Conservation (phyloP, 352 stramenopile genomes). For the Globisporangium cylindrosporum region DNA sequence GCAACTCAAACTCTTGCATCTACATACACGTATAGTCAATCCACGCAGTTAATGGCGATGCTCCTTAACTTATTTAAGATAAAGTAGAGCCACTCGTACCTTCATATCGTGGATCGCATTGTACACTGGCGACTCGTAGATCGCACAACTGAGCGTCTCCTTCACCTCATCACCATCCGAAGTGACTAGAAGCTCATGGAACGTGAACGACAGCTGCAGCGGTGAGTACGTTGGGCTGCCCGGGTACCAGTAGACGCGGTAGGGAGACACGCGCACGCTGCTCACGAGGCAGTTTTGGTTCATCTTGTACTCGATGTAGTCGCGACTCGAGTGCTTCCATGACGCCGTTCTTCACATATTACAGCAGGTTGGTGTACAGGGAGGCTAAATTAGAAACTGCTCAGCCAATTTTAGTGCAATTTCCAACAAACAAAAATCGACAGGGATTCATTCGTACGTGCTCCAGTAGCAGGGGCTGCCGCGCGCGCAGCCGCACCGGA, state of each 20-base stretch:
- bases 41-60: not conserved
- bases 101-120: constrained; percentile 53
- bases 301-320: constrained; percentile 66
- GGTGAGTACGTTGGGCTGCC: constrained; percentile 66
- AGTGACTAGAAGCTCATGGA: constrained; percentile 38
- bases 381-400: not conserved
- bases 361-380: not conserved
- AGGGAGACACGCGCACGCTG: constrained; percentile 53
- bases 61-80: not conserved
- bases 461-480: constrained; percentile 79
- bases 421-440: not conserved
- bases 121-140: constrained; percentile 58
- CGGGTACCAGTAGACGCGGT: constrained; percentile 76
- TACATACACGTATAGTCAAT: constrained; percentile 10
- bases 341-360: constrained; percentile 8
- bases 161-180: not conserved
- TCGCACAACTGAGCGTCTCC: constrained; percentile 12
- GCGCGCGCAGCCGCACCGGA: constrained; percentile 59
- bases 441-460: constrained; percentile 35
- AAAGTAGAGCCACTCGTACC: not conserved
- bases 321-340: constrained; percentile 20
- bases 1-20: constrained; percentile 53
- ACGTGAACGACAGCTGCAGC: constrained; percentile 45
- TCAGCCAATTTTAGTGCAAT: not conserved
- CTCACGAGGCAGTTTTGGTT: constrained; percentile 37